These are phyloP conservation scores for Camelina hispida DNA, from an alignment of 345 rosid species.

Conservation along the genomic window DNA sequence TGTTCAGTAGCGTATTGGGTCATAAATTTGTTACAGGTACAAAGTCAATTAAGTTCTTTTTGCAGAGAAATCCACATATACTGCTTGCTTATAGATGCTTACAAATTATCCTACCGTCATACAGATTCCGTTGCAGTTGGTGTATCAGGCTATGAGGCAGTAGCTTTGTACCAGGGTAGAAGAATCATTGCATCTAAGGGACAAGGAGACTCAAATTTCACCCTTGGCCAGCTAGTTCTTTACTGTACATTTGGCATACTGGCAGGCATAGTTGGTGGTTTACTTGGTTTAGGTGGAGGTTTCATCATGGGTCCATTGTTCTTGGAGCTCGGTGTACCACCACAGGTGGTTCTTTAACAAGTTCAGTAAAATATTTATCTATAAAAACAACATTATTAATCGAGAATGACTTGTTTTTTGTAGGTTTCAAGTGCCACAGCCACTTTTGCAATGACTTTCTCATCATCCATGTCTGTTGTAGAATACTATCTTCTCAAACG, in stretches of 20 bases:
- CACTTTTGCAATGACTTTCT: slow-evolving; percentile 86
- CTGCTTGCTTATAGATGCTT: background rate
- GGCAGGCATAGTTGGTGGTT: slow-evolving; percentile 79
- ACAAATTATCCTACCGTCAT: background rate
- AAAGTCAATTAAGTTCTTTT: background rate
- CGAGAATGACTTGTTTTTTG: background rate
- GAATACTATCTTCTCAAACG: slow-evolving; percentile 84
- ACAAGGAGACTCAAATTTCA: slow-evolving; percentile 46
- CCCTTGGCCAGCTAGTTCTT: slow-evolving; percentile 54
- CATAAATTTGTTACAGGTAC: slow-evolving; percentile 68
- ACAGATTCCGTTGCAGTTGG: slow-evolving; percentile 73
- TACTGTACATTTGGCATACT: slow-evolving; percentile 64
- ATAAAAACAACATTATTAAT: background rate
- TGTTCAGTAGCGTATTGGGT: slow-evolving; percentile 74
- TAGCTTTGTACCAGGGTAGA: slow-evolving; percentile 66
- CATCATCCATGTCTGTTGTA: slow-evolving; percentile 86
- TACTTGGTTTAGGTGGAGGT: slow-evolving; percentile 85
- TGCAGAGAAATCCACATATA: background rate
- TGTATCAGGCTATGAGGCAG: slow-evolving; percentile 67
- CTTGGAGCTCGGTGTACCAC: slow-evolving; percentile 75
- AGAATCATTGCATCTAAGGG: slow-evolving; percentile 72
- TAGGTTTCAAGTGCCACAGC: slow-evolving; percentile 89
- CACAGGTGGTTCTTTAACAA: slow-evolving; percentile 54
- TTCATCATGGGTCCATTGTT: slow-evolving; percentile 84
- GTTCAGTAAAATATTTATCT: no score